Conservation (phyloP, 2,329 filamentous ascomycete species). For the Colletotrichum echinochloae region DNA sequence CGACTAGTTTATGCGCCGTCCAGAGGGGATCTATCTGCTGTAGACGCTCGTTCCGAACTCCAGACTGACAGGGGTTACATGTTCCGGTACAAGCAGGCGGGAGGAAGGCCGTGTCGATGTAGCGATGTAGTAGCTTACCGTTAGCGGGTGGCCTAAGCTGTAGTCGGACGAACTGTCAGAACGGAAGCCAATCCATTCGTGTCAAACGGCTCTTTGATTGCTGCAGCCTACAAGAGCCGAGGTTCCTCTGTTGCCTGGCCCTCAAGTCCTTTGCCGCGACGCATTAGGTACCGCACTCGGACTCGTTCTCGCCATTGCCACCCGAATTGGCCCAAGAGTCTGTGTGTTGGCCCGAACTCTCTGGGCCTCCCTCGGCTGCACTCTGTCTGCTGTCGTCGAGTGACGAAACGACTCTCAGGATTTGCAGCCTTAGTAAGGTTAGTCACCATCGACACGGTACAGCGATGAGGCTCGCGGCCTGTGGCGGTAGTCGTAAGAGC, state of each 20-base stretch:
- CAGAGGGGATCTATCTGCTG: background rate
- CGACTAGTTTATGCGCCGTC: conserved; percentile 8
- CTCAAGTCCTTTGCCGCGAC: background rate
- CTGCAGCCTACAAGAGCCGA: conserved; percentile 26
- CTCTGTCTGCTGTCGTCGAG: background rate
- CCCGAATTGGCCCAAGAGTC: conserved; percentile 12
- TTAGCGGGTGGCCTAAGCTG: background rate
- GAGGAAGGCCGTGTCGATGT: background rate
- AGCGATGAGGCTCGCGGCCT: conserved; percentile 12
- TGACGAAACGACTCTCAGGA: background rate
- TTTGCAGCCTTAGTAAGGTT: conserved; percentile 12
- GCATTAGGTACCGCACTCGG: conserved; percentile 33
- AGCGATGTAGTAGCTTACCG: background rate
- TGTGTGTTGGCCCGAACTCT: conserved; percentile 1
- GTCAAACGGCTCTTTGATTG: background rate
- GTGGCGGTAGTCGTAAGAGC: background rate
- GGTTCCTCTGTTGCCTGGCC: conserved; percentile 11
- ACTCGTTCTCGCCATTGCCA: conserved; percentile 35
- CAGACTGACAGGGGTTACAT: conserved; percentile 33
- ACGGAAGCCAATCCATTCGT: conserved; percentile 13
- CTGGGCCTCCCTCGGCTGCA: conserved; percentile 28
- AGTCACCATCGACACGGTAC: background rate
- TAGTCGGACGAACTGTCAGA: conserved; percentile 36
- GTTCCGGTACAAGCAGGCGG: conserved; percentile 3
- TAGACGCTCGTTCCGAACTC: conserved; percentile 12